Conservation (phyloP, 306 rosid genomes). For the Pueraria montana region DNA sequence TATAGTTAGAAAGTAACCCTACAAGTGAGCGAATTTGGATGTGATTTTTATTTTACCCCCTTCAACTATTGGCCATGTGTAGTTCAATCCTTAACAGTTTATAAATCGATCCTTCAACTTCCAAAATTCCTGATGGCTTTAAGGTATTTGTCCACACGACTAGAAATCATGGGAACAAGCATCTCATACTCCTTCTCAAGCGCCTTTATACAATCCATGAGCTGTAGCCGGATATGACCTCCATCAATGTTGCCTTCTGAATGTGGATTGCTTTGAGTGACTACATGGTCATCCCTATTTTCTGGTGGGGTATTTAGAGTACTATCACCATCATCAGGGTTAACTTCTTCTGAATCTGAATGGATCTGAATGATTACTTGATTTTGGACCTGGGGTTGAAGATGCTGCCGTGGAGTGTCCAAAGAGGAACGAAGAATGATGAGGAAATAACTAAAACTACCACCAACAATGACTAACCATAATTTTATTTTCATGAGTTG, state of each 20-base stretch:
- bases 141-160: neutral
- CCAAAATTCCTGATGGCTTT: too few relatives aligned
- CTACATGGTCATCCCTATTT: neutral
- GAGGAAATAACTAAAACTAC: conserved; percentile 6
- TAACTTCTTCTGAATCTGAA: neutral
- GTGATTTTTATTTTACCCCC: too few relatives aligned
- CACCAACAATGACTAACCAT: neutral
- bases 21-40: too few relatives aligned
- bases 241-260: neutral
- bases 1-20: too few relatives aligned
- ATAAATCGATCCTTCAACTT: too few relatives aligned
- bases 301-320: too few relatives aligned
- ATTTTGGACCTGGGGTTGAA: neutral
- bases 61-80: too few relatives aligned
- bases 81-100: too few relatives aligned
- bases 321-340: neutral
- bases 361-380: neutral
- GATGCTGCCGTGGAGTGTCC: neutral
- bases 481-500: conserved; percentile 36
- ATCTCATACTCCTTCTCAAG: neutral
- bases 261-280: neutral
- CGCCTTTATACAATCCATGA: neutral
- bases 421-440: conserved; percentile 10
- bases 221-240: neutral
- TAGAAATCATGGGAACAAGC: neutral